Percentiles rank a stretch among this genome's conserved stretches.
These are phyloP conservation scores for Solanum microdontum DNA, from an alignment of 257 asterid species.

Conservation along the genomic window DNA sequence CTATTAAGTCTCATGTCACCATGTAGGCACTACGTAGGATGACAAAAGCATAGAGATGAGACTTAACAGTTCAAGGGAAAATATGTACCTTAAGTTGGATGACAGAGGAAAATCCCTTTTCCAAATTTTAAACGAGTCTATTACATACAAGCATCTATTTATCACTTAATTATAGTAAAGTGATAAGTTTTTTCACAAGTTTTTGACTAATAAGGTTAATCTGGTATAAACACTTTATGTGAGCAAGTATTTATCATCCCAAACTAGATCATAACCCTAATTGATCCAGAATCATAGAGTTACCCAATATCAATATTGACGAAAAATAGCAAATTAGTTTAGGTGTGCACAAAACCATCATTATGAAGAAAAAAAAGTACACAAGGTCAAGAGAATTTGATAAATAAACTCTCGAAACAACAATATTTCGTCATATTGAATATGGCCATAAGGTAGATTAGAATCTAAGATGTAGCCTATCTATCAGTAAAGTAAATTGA, in stretches of 20 bases:
- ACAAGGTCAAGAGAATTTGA: neutral
- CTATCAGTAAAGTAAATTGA: neutral
- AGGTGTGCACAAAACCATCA: neutral
- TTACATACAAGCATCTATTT: neutral
- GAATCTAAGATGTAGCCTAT: neutral
- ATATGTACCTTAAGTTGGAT: too few species aligned
- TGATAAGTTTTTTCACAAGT: neutral
- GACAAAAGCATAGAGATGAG: neutral
- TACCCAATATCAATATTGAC: neutral
- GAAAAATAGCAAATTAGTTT: fast-evolving
- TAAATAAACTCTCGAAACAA: neutral
- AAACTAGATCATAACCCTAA: neutral
- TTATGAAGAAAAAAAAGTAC: neutral
- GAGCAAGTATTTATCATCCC: neutral
- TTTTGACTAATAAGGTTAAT: neutral
- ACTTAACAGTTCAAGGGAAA: neutral
- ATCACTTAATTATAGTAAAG: neutral
- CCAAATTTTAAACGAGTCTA: neutral
- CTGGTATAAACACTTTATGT: neutral
- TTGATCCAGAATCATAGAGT: neutral
- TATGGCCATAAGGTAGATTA: neutral
- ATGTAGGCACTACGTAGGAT: neutral
- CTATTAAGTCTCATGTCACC: neutral
- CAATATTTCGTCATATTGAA: neutral
- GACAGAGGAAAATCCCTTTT: neutral